Percentiles rank a stretch among this genome's conserved stretches.
Conservation (phyloP, 2,329 filamentous ascomycete species). For the Colletotrichum sp. region DNA sequence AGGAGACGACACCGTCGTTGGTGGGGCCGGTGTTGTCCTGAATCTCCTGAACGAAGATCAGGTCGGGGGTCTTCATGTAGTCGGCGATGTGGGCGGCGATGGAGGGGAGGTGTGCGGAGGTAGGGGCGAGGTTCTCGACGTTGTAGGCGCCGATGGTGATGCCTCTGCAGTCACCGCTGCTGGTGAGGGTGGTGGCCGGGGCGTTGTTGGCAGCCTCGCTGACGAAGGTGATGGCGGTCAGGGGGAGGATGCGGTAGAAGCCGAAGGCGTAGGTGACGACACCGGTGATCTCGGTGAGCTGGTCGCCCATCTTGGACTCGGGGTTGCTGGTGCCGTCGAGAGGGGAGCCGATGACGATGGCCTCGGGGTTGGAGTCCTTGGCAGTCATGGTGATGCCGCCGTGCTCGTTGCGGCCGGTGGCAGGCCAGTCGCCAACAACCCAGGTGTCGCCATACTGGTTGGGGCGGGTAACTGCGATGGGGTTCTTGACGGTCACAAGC, state of each 20-base stretch:
- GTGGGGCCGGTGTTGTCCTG: conserved; percentile 69
- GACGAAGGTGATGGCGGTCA: conserved; percentile 58
- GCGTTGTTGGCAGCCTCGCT: conserved; percentile 51
- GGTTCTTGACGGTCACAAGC: conserved; percentile 66
- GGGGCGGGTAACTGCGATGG: conserved; percentile 62
- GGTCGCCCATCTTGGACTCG: conserved; percentile 68
- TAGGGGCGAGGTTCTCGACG: conserved; percentile 69
- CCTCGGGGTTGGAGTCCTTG: conserved; percentile 71
- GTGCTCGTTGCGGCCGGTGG: conserved; percentile 65
- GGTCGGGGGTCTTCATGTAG: conserved; percentile 66
- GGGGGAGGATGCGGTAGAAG: conserved; percentile 71
- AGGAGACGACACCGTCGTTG: conserved; percentile 61
- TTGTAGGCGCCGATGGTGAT: conserved; percentile 73
- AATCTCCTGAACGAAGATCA: conserved; percentile 74
- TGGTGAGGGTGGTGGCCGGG: conserved; percentile 56
- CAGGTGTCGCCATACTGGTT: conserved; percentile 73
- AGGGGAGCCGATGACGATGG: conserved; percentile 68
- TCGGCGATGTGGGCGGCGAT: conserved; percentile 70
- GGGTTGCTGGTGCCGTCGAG: conserved; percentile 70
- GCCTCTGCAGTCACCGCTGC: conserved; percentile 61
- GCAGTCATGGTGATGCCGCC: conserved; percentile 69
- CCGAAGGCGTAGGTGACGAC: conserved; percentile 69
- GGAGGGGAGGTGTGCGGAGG: conserved; percentile 56
- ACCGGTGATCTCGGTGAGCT: conserved; percentile 70
- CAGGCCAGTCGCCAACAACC: conserved; percentile 69